phyloP scores from a whole-genome alignment of 2,329 filamentous ascomycete genomes.

The Chalara sp. region DNA sequence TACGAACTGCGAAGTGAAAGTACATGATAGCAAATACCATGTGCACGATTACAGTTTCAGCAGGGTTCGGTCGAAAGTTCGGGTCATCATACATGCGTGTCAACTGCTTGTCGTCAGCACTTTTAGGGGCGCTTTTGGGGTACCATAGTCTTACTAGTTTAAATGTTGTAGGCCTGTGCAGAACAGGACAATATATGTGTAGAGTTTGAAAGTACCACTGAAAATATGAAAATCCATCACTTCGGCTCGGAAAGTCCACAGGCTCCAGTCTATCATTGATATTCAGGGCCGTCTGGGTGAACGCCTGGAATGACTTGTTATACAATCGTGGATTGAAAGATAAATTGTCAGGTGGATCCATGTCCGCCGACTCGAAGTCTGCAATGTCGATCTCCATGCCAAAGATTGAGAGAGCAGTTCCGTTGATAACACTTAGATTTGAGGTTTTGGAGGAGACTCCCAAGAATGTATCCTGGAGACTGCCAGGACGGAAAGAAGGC shows the following conservation, averaged over 20 bases:
- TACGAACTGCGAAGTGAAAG: constrained; percentile 70
- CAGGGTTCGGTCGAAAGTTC: constrained; percentile 50
- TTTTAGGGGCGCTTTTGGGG: too few relatives aligned
- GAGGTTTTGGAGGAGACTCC: constrained; percentile 54
- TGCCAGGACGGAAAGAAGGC: constrained; percentile 21
- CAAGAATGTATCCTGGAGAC: constrained; percentile 56
- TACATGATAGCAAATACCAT: constrained; percentile 75
- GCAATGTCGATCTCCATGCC: constrained; percentile 75
- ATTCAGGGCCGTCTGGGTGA: constrained; percentile 59
- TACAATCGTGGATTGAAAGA: constrained; percentile 43
- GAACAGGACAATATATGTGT: constrained; percentile 64
- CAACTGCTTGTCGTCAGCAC: too few relatives aligned
- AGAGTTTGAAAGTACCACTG: constrained; percentile 71
- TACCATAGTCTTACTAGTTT: constrained; percentile 44
- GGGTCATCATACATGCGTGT: constrained; percentile 62
- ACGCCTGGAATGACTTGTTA: constrained; percentile 67
- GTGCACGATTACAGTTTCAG: constrained; percentile 66
- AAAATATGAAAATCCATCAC: constrained; percentile 61
- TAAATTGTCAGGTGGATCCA: constrained; percentile 48
- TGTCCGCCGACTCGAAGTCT: constrained; percentile 60
- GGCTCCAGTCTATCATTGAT: constrained; percentile 48
- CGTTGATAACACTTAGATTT: constrained; percentile 66
- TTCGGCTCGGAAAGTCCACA: constrained; percentile 54
- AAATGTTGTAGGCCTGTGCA: constrained; percentile 73
- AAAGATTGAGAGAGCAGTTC: constrained; percentile 69